These are phyloP conservation scores for Hypsizygus ulmarius DNA, from an alignment of 1,284 basidiomycete species.

Conservation along the genomic window DNA sequence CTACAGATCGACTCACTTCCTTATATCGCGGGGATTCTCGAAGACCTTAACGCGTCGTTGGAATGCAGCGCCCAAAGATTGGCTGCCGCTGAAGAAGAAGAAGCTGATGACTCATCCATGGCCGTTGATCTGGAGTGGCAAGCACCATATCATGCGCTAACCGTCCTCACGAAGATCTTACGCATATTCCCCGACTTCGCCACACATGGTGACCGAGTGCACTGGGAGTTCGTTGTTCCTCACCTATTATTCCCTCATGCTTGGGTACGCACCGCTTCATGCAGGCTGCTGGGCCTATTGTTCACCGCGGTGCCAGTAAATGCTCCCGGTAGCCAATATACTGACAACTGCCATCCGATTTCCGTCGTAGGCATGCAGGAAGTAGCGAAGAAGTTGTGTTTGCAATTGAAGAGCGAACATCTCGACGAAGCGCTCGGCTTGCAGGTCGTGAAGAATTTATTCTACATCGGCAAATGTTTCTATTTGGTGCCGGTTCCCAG, in stretches of 20 bases:
- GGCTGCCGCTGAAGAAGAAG: slow-evolving; percentile 33
- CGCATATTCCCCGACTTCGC: slow-evolving; percentile 53
- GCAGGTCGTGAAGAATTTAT: slow-evolving; percentile 93
- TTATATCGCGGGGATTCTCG: slow-evolving; percentile 55
- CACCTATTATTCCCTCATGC: slow-evolving; percentile 90
- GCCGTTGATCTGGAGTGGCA: slow-evolving; percentile 75
- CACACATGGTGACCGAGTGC: slow-evolving; percentile 40
- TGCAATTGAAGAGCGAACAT: slow-evolving; percentile 81
- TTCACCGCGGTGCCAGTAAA: slow-evolving; percentile 54
- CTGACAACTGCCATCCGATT: slow-evolving; percentile 43
- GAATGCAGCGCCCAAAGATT: slow-evolving; percentile 44
- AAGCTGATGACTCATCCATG: slow-evolving; percentile 39
- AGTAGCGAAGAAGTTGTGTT: slow-evolving; percentile 72
- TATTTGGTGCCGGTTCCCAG: slow-evolving; percentile 38
- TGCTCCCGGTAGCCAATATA: slow-evolving; percentile 32
- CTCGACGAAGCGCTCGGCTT: slow-evolving; percentile 77
- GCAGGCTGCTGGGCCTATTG: slow-evolving; percentile 73
- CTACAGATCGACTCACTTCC: slow-evolving; percentile 48
- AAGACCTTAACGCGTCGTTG: slow-evolving; percentile 56
- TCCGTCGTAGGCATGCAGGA: slow-evolving; percentile 61
- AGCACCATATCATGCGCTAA: slow-evolving; percentile 79
- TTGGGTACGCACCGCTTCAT: slow-evolving; percentile 88
- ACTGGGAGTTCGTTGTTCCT: slow-evolving; percentile 64
- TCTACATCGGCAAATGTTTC: slow-evolving; percentile 88
- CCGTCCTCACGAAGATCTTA: slow-evolving; percentile 64